Evolutionary conservation across 2,329 filamentous ascomycete genomes (phyloP).

Genomic region (Mycosphaerelloides madeirae): DNA sequence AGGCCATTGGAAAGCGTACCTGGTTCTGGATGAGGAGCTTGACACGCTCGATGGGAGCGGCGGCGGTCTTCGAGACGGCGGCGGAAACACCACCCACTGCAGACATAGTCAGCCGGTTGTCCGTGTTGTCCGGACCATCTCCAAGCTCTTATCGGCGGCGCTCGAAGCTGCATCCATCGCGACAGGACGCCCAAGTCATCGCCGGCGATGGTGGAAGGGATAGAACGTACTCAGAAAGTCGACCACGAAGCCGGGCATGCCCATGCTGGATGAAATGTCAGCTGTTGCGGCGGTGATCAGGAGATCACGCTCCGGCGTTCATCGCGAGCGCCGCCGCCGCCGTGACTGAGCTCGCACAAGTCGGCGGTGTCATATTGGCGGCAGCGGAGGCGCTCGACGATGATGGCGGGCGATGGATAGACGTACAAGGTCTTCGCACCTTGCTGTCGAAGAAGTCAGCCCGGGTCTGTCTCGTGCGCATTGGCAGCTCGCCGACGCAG

Average conservation of each 20-base stretch:
- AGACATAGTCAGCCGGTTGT: constrained; percentile 40
- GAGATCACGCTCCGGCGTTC: constrained; percentile 1
- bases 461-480: constrained; percentile 8
- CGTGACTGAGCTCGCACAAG: not conserved
- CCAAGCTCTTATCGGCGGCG: constrained; percentile 30
- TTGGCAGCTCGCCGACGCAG: constrained; percentile 7
- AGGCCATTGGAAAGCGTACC: constrained; percentile 56
- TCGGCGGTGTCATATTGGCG: not conserved
- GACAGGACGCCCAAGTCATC: constrained; percentile 5
- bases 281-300: constrained; percentile 1
- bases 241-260: constrained; percentile 71
- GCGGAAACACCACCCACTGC: constrained; percentile 99
- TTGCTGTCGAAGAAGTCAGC: constrained; percentile 8
- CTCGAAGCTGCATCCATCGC: constrained; percentile 14
- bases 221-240: constrained; percentile 93
- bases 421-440: constrained; percentile 12
- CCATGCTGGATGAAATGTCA: constrained; percentile 20
- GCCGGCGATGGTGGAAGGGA: constrained; percentile 2
- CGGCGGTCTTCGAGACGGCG: constrained; percentile 99
- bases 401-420: not conserved
- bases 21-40: constrained; percentile 99
- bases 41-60: constrained; percentile 99
- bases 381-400: not conserved
- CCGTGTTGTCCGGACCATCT: constrained; percentile 9
- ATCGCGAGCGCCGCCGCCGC: constrained; percentile 4